Base-by-base conservation (phyloP, 2,329 filamentous ascomycete genomes). In the Aspergillus sp. region DNA sequence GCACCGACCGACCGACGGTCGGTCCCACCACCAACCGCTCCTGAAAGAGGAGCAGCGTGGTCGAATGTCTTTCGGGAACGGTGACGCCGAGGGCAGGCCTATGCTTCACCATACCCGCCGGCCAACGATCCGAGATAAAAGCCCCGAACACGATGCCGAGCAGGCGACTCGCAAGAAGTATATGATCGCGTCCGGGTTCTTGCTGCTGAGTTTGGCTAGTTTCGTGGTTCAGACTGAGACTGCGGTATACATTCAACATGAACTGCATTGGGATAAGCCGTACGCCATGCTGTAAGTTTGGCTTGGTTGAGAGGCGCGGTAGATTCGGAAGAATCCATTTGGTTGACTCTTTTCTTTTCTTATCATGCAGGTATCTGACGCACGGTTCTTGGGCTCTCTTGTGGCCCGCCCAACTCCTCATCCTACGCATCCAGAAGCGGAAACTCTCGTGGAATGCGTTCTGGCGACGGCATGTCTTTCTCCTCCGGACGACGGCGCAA, bases 141-240 rank as follows among this genome's bases (percentile, higher is more conserved):
- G 90, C 71, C 90, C 91, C n/a, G 84, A 87, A 60, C 80, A 83
- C 53, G 80, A 82, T 39, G 81, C 86, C 18, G 84, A 84, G 64
- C 78, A 83, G 61, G 88, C 87, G 49, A 92, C 91, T 39, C 85
- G 86, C 71, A 89, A 86, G 72, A 92, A 92, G 77, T 98, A 99
- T 77, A 89, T 90, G 24, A 91, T 94, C 73, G 94, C 95, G 1
- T 88, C 85, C 54, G 85, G 92, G 66, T 97, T 97, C 76, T 83
- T 99, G 61, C 78, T 89, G 31, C 73, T 97, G 66, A 95, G 90
- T 72, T 82, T 99, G 71, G 80, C 96, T 60, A 90, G 90, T 71
- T 99, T 99, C 74, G 91, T 92, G 52, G 82, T 96, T 6, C 95
- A 99, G 84, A 98, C 95, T 3, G 94, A 98, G 81, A 92, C 96